Evolutionary conservation across 169 alveolate genomes (phyloP).

Genomic region (Toxoplasma gondii): DNA sequence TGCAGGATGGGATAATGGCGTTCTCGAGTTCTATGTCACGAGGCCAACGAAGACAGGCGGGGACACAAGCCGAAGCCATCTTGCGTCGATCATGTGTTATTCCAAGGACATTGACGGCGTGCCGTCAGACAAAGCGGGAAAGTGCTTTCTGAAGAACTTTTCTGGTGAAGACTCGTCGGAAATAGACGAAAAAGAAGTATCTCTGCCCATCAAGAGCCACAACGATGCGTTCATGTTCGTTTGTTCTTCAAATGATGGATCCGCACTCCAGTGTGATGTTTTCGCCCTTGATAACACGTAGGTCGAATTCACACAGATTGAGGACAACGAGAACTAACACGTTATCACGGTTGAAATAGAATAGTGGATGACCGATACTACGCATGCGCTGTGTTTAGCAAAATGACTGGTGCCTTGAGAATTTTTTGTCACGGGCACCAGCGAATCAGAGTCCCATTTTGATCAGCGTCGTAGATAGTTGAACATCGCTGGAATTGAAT

Average conservation of each 20-base stretch:
- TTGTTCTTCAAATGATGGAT: background rate
- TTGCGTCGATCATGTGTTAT: background rate
- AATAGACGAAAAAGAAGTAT: background rate
- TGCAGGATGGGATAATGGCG: background rate
- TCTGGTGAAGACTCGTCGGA: background rate
- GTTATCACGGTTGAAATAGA: too few relatives aligned
- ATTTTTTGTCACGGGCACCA: too few relatives aligned
- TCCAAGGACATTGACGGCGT: background rate
- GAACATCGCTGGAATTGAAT: too few relatives aligned
- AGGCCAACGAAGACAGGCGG: background rate
- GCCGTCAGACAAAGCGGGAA: background rate
- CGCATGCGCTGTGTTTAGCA: too few relatives aligned
- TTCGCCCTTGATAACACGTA: background rate
- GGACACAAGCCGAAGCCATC: background rate
- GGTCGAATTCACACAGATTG: too few relatives aligned
- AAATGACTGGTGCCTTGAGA: too few relatives aligned
- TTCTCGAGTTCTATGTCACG: background rate
- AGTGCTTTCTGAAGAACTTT: background rate
- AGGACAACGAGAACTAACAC: too few relatives aligned
- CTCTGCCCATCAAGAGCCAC: background rate
- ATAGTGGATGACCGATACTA: too few relatives aligned
- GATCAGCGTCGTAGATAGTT: too few relatives aligned
- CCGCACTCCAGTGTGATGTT: background rate
- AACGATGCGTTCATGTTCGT: constrained; percentile 19
- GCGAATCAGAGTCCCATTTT: too few relatives aligned